Evolutionary conservation across 352 stramenopile genomes (phyloP), one percentile per base, ranked within the genome.

Genomic region (Pythium biforme): DNA sequence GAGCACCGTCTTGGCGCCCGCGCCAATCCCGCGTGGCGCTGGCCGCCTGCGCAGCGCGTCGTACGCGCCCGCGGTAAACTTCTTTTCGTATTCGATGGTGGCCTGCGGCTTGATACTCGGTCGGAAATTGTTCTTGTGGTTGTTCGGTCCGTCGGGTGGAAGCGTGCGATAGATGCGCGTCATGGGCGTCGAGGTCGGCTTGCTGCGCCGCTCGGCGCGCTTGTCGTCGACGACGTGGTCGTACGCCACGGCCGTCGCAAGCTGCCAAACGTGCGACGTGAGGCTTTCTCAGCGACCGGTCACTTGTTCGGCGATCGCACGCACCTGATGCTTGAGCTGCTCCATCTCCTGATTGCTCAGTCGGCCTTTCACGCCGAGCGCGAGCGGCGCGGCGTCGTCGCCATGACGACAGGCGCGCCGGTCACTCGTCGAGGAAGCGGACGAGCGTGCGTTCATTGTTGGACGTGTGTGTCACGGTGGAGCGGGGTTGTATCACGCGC

Each of bases 321-420:
- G n/a, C n/a, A 33, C 29, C 29, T 33, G 29, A 9, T 72, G 67
- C 20, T 76, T 75, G 46, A 90, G 75, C 58, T 79, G 59, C 31
- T 90, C 79, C 73, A 92, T 87, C 59, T 90, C 79, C 49, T 88
- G 74, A 64, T 87, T 88, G 40, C 68, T 90, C 29, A 89, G 63
- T 26, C 72, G 57, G 37, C 75, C 75, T 63, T 85, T 85, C 8
- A 83, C 66, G 8, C 76, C 70, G 19, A 86, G 63, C 26, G 46
- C 47, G 11, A 82, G 59, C 20, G 43, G 23, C 5, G 53, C 29
- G 4, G 55, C 46, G 20, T 14, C 27, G 23, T 26, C 43, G 12
- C 14, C 17, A 1, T n/a, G 14, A 17, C 37, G 19, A 17, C 37
- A n/a, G n/a, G n/a, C 37, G 6, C 37, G 37, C 1, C 37, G 37